Conservation (phyloP, 1,139 yeast genomes). For the Nakaseomyces delphensis region DNA sequence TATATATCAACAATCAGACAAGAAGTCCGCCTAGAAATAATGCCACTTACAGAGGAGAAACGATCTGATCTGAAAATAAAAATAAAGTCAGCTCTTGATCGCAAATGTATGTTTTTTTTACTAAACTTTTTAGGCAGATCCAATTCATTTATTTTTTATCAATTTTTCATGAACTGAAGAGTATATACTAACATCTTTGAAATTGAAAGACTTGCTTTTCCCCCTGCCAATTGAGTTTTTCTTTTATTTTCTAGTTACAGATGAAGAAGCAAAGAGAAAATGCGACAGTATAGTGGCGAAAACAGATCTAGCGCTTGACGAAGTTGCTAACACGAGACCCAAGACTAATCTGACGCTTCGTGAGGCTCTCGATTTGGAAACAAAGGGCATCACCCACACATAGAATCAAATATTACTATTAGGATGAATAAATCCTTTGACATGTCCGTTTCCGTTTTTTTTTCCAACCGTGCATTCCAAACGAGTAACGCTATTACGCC, state of each 20-base stretch:
- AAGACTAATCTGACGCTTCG: background rate
- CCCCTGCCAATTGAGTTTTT: too few relatives aligned
- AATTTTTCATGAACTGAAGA: background rate
- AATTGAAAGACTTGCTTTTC: too few relatives aligned
- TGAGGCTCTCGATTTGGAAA: slow-evolving; percentile 5
- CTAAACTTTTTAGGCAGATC: too few relatives aligned
- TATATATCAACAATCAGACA: background rate
- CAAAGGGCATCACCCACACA: slow-evolving; percentile 3
- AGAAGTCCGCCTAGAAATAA: background rate
- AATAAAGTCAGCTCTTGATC: background rate
- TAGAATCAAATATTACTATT: too few relatives aligned
- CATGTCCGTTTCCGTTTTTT: too few relatives aligned
- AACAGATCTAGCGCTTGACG: background rate
- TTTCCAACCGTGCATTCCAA: too few relatives aligned
- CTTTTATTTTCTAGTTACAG: background rate
- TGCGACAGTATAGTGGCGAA: background rate
- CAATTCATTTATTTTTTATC: background rate
- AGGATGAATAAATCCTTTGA: too few relatives aligned
- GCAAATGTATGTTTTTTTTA: slow-evolving; percentile 4
- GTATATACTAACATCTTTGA: too few relatives aligned
- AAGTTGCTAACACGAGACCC: slow-evolving; percentile 1
- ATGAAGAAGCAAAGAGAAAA: slow-evolving; percentile 1
- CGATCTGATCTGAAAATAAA: slow-evolving; percentile 1
- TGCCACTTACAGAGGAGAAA: background rate
- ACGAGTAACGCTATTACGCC: too few relatives aligned